These are phyloP conservation scores for Gentiana macrophylla DNA, from an alignment of 257 asterid genomes.

Conservation along the genomic window DNA sequence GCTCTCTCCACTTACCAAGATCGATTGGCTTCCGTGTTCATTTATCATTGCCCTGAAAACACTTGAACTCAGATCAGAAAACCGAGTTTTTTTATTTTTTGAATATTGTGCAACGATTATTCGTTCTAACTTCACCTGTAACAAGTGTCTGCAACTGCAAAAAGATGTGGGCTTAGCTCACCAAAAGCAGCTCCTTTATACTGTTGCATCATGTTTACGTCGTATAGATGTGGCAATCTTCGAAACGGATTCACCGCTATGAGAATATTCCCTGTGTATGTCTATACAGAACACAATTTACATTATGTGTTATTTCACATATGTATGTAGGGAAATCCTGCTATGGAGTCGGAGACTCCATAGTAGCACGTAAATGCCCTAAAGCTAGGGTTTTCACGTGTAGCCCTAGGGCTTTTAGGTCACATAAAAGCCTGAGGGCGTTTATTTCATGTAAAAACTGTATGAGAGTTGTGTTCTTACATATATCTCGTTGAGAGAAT, in stretches of 20 bases:
- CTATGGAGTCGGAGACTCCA: too few relatives aligned
- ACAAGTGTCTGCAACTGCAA: constrained; percentile 91
- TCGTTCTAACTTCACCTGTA: constrained; percentile 42
- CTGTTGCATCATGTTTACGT: constrained; percentile 87
- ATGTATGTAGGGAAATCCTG: neutral
- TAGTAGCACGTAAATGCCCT: neutral
- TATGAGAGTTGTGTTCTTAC: constrained; percentile 34
- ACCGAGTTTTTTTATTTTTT: too few relatives aligned
- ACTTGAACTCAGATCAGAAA: neutral
- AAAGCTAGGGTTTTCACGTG: too few relatives aligned
- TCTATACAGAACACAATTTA: constrained; percentile 26
- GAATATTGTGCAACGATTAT: neutral
- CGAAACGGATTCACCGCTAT: constrained; percentile 93
- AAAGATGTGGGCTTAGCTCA: constrained; percentile 94
- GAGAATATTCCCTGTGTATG: constrained; percentile 91
- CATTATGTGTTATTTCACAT: constrained; percentile 13
- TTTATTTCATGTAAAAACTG: neutral
- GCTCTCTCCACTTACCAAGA: constrained; percentile 96
- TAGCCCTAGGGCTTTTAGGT: too few relatives aligned
- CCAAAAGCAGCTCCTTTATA: constrained; percentile 93
- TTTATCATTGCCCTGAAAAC: constrained; percentile 62
- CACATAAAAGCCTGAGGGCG: too few relatives aligned
- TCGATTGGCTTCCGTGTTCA: constrained; percentile 89
- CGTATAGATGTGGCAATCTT: constrained; percentile 87
- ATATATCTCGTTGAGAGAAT: constrained; percentile 75